A percentile compares a stretch with the other conserved stretches of the same genome.
Conservation (phyloP, 169 alveolate species). For the Babesia sp. region DNA sequence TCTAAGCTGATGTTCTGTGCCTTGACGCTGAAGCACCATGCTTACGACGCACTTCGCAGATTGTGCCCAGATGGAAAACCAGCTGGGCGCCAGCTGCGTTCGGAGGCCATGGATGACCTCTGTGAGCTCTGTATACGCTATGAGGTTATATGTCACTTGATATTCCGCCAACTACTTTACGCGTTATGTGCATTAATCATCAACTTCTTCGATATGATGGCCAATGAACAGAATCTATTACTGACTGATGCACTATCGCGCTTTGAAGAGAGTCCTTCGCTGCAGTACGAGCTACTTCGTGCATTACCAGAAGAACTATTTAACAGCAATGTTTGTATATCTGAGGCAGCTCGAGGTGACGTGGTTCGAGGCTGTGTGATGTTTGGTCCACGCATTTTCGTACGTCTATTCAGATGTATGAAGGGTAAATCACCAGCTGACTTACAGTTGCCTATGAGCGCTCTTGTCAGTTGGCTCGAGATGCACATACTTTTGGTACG, state of each 20-base stretch:
- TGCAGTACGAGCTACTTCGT: slow-evolving; percentile 22
- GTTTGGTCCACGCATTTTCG: slow-evolving; percentile 39
- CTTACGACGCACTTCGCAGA: slow-evolving; percentile 28
- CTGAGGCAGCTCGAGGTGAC: neutral
- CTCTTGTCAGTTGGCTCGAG: slow-evolving; percentile 33
- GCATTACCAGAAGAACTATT: slow-evolving; percentile 29
- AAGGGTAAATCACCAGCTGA: neutral
- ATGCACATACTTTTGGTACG: slow-evolving; percentile 19
- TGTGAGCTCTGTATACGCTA: neutral
- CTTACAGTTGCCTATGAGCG: neutral
- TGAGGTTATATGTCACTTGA: neutral
- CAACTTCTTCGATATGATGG: slow-evolving; percentile 18
- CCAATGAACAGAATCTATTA: neutral
- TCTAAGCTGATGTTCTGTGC: slow-evolving; percentile 14
- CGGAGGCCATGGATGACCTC: neutral
- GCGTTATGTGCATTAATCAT: slow-evolving; percentile 22
- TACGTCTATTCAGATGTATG: neutral
- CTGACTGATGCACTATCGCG: neutral
- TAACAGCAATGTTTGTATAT: neutral
- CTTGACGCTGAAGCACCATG: slow-evolving; percentile 43
- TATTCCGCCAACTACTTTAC: slow-evolving; percentile 16
- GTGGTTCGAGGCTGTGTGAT: slow-evolving; percentile 44
- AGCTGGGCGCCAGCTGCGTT: neutral
- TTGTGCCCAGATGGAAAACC: neutral
- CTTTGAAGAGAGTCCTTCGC: neutral